Conservation (phyloP, 768 basidiomycete species). For the Mycena sanguinolenta region DNA sequence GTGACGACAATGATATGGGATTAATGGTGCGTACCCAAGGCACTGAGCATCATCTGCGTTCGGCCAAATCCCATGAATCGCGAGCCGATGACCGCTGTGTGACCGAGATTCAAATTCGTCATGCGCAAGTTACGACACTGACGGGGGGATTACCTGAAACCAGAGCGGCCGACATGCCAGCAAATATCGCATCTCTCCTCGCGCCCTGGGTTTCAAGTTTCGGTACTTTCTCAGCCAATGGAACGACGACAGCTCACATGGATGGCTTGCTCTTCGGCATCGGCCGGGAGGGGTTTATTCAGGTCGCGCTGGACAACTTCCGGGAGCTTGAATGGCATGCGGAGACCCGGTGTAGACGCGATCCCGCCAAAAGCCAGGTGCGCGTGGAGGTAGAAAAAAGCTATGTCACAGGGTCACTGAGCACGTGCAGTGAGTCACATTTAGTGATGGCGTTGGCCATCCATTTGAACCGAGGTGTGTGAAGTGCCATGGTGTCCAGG, state of each 20-base stretch:
- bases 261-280: conserved; percentile 34
- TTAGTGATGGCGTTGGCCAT: no score
- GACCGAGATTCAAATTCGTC: no score
- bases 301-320: conserved; percentile 30
- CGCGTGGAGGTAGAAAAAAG: neutral
- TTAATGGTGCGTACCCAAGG: conserved; percentile 24
- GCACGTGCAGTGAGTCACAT: no score
- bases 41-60: conserved; percentile 31
- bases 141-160: conserved; percentile 15
- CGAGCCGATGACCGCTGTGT: conserved; percentile 33
- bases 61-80: conserved; percentile 33
- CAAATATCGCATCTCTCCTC: conserved; percentile 30
- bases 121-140: no score
- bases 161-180: conserved; percentile 32
- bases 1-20: neutral
- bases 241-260: neutral
- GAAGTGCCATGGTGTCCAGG: no score
- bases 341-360: neutral
- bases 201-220: no score
- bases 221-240: no score
- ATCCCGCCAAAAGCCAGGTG: neutral
- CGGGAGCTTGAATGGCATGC: conserved; percentile 29
- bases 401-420: no score
- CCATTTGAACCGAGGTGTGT: no score
- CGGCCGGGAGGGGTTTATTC: conserved; percentile 22